A percentile compares a stretch with the other conserved stretches of the same genome.
phyloP scores from a whole-genome alignment of 768 basidiomycete species.

The Rhodotorula babjevae region DNA sequence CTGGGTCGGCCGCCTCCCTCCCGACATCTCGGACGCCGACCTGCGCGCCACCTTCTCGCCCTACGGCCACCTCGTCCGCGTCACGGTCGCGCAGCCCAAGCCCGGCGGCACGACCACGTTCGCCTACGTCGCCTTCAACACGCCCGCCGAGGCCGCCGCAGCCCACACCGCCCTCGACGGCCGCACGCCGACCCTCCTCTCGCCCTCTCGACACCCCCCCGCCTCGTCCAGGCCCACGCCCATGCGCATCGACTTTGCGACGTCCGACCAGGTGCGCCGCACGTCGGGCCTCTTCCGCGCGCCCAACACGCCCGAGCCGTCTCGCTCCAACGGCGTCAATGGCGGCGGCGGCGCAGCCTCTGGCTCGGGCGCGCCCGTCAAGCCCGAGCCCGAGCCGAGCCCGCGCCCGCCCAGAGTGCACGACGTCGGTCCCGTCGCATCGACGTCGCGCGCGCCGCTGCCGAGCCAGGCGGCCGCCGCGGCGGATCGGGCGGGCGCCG shows the following conservation, averaged over 20 bases:
- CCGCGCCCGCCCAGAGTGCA: background rate
- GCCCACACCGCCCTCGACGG: constrained; percentile 1
- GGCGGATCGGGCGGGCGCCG: background rate
- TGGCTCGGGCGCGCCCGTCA: background rate
- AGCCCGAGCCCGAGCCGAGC: background rate
- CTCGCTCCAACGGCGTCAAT: too few relatives aligned
- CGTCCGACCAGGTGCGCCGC: background rate
- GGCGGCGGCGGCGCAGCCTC: background rate
- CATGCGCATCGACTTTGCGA: background rate
- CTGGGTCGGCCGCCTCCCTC: background rate
- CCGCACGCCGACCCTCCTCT: background rate
- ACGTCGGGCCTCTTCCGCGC: background rate
- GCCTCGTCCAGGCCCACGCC: background rate
- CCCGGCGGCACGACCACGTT: background rate
- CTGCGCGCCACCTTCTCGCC: background rate
- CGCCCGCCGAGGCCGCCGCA: background rate
- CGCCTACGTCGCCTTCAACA: background rate
- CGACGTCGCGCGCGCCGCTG: background rate
- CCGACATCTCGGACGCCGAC: background rate
- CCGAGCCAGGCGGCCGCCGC: background rate
- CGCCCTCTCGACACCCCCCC: background rate
- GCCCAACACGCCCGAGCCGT: background rate
- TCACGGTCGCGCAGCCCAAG: background rate
- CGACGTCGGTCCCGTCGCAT: background rate
- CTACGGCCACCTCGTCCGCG: background rate